Evolutionary conservation across 148 eudicot species (phyloP), one percentile per base, ranked within the genome.

Genomic region (Agrostemma githago): DNA sequence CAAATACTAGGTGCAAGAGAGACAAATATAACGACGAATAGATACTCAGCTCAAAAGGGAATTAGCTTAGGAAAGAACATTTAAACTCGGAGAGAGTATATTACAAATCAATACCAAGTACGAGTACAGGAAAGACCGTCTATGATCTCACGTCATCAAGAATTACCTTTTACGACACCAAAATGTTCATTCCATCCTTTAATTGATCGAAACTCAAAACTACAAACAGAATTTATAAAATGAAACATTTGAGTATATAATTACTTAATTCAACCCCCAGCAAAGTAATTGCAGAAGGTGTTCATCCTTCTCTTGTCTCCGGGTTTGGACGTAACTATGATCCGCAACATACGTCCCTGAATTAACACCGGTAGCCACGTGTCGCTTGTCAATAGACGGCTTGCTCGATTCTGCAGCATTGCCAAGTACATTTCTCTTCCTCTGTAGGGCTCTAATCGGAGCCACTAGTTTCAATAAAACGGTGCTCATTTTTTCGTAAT

Each of bases 231-330:
- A 46, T 7, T 46, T 46, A 46, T 46, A 46, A 11, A 46, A 46
- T 46, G 10, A 46, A 7, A n/a, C 53, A 2, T 11, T 46, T n/a
- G 7, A 46, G 8, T 44, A 46, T 7, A 60, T 19, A 60, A 60
- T 19, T 60, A 60, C 26, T 60, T 60, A n/a, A n/a, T n/a, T n/a
- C 20, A 20, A 20, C 12, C 63, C 63, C 63, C 63, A 60, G 20
- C 63, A 60, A 60, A 60, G 3, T 20, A 60, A 19, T 6, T 60
- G 19, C 34, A 60, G 19, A 60, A 60, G 63, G 34, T 60, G 63
- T 60, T 60, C 63, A 60, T 60, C 63, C 63, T 60, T 60, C 6
- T 19, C 63, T 10, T 20, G 19, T 19, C 63, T 60, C 63, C 63
- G 19, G 3, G 7, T 60, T 60, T 60, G 26, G 63, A 60, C 63